A percentile compares a stretch with the other conserved stretches of the same genome.
phyloP scores from a whole-genome alignment of 1,284 basidiomycete genomes.

The Apiotrichum montevideense region DNA sequence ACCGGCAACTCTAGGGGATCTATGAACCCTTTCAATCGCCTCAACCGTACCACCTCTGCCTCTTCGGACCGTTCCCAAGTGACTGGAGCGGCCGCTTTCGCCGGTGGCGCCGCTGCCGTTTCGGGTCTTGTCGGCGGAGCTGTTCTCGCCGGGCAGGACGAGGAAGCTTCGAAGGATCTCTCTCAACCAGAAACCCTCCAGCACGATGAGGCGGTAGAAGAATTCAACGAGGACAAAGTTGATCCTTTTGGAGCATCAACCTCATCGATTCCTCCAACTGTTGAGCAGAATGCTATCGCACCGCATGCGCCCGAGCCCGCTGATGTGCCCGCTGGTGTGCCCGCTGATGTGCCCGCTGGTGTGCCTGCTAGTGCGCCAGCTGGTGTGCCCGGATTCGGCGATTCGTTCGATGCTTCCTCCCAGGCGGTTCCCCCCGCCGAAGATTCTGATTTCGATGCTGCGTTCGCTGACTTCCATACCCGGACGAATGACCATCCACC shows the following conservation, averaged over 20 bases:
- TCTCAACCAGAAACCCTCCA: too few species aligned
- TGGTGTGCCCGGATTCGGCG: conserved; percentile 26
- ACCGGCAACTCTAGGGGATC: conserved; percentile 57
- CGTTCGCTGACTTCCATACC: conserved; percentile 59
- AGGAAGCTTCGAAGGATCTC: not conserved
- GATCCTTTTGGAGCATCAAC: conserved; percentile 59
- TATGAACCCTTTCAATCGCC: conserved; percentile 87
- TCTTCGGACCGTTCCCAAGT: not conserved
- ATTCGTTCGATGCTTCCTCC: conserved; percentile 43
- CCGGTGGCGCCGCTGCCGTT: conserved; percentile 21
- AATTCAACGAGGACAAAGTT: conserved; percentile 47
- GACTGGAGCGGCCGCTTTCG: not conserved
- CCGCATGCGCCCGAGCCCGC: too few species aligned
- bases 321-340: too few species aligned
- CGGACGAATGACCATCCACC: not conserved
- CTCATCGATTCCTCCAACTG: conserved; percentile 1
- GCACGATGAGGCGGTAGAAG: too few species aligned
- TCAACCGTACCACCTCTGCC: conserved; percentile 3
- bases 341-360: too few species aligned
- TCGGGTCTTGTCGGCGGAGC: conserved; percentile 12
- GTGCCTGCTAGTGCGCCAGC: conserved; percentile 4
- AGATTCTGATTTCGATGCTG: conserved; percentile 43
- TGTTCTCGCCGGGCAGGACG: conserved; percentile 2
- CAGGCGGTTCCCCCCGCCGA: conserved; percentile 29
- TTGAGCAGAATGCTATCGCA: conserved; percentile 13